Evolutionary conservation across 345 rosid species (phyloP).

Genomic region (Eucalyptus sp.): DNA sequence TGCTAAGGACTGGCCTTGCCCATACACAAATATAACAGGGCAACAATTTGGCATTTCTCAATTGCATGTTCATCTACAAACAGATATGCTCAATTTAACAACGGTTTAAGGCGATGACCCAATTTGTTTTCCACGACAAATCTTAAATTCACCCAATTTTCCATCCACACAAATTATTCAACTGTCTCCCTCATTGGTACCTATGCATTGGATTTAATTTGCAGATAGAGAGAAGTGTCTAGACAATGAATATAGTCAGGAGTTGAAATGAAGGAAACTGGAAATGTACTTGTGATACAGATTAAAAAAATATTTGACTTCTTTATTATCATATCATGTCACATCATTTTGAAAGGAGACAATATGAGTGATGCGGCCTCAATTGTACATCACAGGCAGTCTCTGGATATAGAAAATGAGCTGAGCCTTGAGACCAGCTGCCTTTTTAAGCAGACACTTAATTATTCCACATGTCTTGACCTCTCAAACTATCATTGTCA

Average conservation of each 20-base stretch:
- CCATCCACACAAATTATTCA: neutral
- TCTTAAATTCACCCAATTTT: neutral
- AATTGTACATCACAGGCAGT: neutral
- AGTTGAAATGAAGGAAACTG: neutral
- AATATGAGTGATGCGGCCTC: neutral
- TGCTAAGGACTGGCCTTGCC: neutral
- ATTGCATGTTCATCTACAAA: neutral
- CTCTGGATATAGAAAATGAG: neutral
- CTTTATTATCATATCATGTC: neutral
- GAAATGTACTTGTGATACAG: neutral
- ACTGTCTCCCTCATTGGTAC: neutral
- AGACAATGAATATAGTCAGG: neutral
- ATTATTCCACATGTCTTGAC: neutral
- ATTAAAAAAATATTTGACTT: neutral
- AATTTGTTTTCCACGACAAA: neutral
- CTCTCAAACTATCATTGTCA: neutral
- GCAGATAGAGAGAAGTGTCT: neutral
- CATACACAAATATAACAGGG: neutral
- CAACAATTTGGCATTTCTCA: neutral
- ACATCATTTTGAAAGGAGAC: neutral
- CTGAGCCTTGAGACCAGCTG: neutral
- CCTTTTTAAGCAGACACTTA: neutral
- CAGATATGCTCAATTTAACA: neutral
- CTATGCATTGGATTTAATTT: neutral
- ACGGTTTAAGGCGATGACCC: neutral